These are phyloP conservation scores for Baudoinia panamericana DNA, from an alignment of 495 filamentous ascomycete species.

Conservation along the genomic window DNA sequence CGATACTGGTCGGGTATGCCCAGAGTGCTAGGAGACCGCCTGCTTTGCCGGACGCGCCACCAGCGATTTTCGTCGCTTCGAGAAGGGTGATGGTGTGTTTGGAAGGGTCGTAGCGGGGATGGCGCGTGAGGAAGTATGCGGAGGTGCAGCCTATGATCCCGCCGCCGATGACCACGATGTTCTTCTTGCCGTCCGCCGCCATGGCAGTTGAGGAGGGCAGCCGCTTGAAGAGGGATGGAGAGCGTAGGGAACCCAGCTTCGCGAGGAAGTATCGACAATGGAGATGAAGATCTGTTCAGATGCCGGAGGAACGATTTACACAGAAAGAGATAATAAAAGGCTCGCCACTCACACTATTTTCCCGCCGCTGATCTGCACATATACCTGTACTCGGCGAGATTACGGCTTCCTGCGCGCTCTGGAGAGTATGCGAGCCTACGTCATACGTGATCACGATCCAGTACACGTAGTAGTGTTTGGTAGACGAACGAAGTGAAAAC, in stretches of 20 bases:
- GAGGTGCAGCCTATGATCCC: conserved; percentile 91
- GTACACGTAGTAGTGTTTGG: too few species aligned
- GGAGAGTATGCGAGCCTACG: conserved; percentile 89
- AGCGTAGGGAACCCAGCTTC: too few species aligned
- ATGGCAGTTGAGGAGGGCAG: too few species aligned
- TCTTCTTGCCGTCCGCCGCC: conserved; percentile 16
- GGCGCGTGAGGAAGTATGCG: conserved; percentile 85
- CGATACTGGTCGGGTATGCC: conserved; percentile 80
- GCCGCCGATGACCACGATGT: conserved; percentile 46
- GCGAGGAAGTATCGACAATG: too few species aligned
- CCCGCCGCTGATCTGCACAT: too few species aligned
- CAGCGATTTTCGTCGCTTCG: conserved; percentile 77
- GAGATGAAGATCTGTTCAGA: too few species aligned
- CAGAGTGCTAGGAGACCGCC: conserved; percentile 82
- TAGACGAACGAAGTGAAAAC: too few species aligned
- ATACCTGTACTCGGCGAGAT: too few species aligned
- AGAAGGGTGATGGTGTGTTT: conserved; percentile 73
- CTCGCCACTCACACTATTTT: too few species aligned
- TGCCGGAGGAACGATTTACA: too few species aligned
- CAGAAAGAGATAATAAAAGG: too few species aligned
- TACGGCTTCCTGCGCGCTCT: conserved; percentile 87
- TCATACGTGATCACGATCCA: too few species aligned
- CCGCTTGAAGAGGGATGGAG: neutral
- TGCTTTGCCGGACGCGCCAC: conserved; percentile 89
- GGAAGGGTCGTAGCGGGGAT: conserved; percentile 64